Conservation (phyloP, 352 stramenopile species). For the Globisporangium lucens region DNA sequence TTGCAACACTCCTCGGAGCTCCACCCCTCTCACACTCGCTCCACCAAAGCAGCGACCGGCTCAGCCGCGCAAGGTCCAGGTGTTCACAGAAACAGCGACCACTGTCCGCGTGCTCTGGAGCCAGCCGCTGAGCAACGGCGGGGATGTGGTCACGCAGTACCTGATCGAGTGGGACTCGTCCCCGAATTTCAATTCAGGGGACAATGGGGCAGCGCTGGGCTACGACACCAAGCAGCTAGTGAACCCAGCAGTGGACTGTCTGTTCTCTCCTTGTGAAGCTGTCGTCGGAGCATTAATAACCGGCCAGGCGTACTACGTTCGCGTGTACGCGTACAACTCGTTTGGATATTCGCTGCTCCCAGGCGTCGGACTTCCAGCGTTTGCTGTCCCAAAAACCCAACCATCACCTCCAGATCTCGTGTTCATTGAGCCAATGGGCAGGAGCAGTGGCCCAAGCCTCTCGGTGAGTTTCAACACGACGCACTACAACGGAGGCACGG, state of each 20-base stretch:
- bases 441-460: slow-evolving; percentile 34
- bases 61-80: slow-evolving; percentile 67
- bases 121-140: slow-evolving; percentile 89
- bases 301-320: slow-evolving; percentile 87
- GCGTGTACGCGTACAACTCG: slow-evolving; percentile 91
- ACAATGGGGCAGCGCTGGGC: slow-evolving; percentile 65
- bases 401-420: slow-evolving; percentile 59
- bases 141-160: slow-evolving; percentile 92
- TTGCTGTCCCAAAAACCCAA: slow-evolving; percentile 76
- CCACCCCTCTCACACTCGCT: slow-evolving; percentile 69
- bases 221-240: slow-evolving; percentile 71
- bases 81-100: slow-evolving; percentile 68
- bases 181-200: slow-evolving; percentile 80
- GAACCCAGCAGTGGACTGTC: slow-evolving; percentile 69
- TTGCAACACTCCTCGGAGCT: slow-evolving; percentile 77
- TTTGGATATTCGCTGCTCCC: slow-evolving; percentile 86
- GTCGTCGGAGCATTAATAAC: slow-evolving; percentile 77
- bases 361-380: slow-evolving; percentile 62
- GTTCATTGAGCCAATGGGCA: slow-evolving; percentile 31
- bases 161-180: slow-evolving; percentile 92
- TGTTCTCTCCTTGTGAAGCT: slow-evolving; percentile 74
- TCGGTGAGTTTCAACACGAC: slow-evolving; percentile 75
- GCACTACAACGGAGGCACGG: slow-evolving; percentile 76
- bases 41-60: slow-evolving; percentile 87
- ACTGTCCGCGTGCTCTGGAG: slow-evolving; percentile 87